These are phyloP conservation scores for Daedaleopsis sinensis DNA, from an alignment of 768 basidiomycete species.

Conservation along the genomic window DNA sequence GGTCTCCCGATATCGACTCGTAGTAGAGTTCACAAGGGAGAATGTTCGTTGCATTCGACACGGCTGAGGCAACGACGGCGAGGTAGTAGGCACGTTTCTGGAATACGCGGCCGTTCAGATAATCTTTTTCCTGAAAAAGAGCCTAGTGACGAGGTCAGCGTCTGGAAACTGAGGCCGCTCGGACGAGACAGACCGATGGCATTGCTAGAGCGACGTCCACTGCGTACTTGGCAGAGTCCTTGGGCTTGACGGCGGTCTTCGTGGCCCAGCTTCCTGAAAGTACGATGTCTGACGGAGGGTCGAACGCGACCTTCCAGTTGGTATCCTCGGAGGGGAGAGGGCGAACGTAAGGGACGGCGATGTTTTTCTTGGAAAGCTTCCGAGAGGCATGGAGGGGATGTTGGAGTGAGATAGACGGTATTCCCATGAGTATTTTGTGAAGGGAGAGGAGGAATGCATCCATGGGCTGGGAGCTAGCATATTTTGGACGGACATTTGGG, in stretches of 20 bases:
- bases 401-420: slow-evolving; percentile 59
- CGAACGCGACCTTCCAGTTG: slow-evolving; percentile 88
- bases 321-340: slow-evolving; percentile 77
- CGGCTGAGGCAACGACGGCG: slow-evolving; percentile 69
- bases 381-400: slow-evolving; percentile 71
- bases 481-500: slow-evolving; percentile 73
- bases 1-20: slow-evolving; percentile 59
- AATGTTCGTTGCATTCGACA: slow-evolving; percentile 47
- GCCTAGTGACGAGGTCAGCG: slow-evolving; percentile 38
- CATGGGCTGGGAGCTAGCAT: slow-evolving; percentile 55
- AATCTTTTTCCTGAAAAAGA: slow-evolving; percentile 97
- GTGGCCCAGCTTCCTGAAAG: slow-evolving; percentile 90
- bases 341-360: slow-evolving; percentile 68
- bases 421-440: slow-evolving; percentile 61
- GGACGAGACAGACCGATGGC: slow-evolving; percentile 59
- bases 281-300: slow-evolving; percentile 73
- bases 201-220: slow-evolving; percentile 88
- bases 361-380: slow-evolving; percentile 50
- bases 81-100: slow-evolving; percentile 93
- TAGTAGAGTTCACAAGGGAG: slow-evolving; percentile 65
- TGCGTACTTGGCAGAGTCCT: slow-evolving; percentile 62
- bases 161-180: not conserved
- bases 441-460: slow-evolving; percentile 71
- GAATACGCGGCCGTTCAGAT: slow-evolving; percentile 85
- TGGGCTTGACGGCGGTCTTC: slow-evolving; percentile 70